Base-by-base conservation (phyloP, 352 stramenopile species). In the Thraustochytrium striatum region DNA sequence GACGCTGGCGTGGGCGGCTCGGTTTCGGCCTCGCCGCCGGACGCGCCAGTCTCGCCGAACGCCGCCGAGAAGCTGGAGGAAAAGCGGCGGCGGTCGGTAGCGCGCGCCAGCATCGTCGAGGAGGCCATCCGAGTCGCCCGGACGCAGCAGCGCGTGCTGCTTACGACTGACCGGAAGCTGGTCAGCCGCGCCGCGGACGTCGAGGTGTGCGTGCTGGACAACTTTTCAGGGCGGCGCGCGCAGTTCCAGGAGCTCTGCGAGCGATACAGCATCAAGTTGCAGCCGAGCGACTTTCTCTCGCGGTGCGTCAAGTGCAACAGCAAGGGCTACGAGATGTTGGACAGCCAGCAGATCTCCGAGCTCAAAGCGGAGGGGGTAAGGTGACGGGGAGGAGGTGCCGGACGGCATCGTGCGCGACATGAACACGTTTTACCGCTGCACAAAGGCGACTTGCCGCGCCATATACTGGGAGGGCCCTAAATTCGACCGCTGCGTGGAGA, bases 381-480 rank as follows among this genome's bases (percentile, higher is more conserved):
- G 0, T 79, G 50, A n/a, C 8, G 69, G 43, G 1, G 52, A 69
- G 9, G 8, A 11, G 35, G 69, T 79, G n/a, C 50, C 69, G 3
- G 55, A 50, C 30, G 69, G 28, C 8, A 69, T 79, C 33, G 13
- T 79, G 13, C 16, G 38, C 52, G 36, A 28, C 5, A 50, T 79
- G 16, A 28, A 30, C 9, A 16, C 19, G 21, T 79, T 79, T 2
- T 79, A 69, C 28, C 69, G 69, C 30, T 79, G 69, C 55, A 62
- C 72, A 36, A 69, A 69, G 38, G n/a, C 50, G 11, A 33, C 3
- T 0, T 79, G 69, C 7, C 21, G 11, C 30, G n/a, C n/a, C 8
- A 33, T 79, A 0, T 79, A 58, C 33, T 79, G 69, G 69, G 69
- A 79, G 35, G 69, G 69, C 9, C 69, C 69, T 11, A 79, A 79